Base-by-base conservation (phyloP, 1,284 basidiomycete species). In the Amylostereum chailletii region DNA sequence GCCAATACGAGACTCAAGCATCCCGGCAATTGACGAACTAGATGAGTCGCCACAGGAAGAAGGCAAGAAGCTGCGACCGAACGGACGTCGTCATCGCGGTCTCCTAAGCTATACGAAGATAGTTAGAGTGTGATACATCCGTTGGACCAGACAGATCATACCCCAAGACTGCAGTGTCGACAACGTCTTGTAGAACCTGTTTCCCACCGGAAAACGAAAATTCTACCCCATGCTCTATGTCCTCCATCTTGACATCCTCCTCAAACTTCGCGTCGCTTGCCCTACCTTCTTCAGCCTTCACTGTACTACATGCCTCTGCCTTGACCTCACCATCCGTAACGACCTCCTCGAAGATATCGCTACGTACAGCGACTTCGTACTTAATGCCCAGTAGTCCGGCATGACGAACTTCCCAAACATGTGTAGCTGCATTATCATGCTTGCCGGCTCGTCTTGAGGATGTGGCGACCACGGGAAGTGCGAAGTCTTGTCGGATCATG, bases 351-450 rank as follows among this genome's bases (percentile, higher is more conserved):
- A 98, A 83, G 33, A 96, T 67, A 62, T 96, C 93, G 48, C 75
- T 79, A 57, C 94, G 74, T 29, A 98, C 94, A 8, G 94, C 94
- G 32, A 99, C 94, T 65, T 98, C 91, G 65, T 99, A 99, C 69
- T 96, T 97, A 65, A 99, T 83, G 0, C 96, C 96, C 3, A 99
- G 77, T 48, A 99, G 69, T 33, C 96, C 96, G 2, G 96, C 95
- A 70, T 99, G 96, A 45, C 96, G 77, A 46, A 99, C 89, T 68
- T 99, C 93, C 96, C 96, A 99, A 3, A 94, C 81, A 66, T 96
- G 27, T 7, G 42, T 30, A 6, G 27, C 27, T 5, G 19, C 42
- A 10, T 43, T 27, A 27, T 29, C 9, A 7, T 19, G 19, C 19
- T 19, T 29, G 93, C 41, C 71, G 69, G 50, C 72, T 69, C 51